Conservation (phyloP, 1,284 basidiomycete species). For the Mycena citricolor region DNA sequence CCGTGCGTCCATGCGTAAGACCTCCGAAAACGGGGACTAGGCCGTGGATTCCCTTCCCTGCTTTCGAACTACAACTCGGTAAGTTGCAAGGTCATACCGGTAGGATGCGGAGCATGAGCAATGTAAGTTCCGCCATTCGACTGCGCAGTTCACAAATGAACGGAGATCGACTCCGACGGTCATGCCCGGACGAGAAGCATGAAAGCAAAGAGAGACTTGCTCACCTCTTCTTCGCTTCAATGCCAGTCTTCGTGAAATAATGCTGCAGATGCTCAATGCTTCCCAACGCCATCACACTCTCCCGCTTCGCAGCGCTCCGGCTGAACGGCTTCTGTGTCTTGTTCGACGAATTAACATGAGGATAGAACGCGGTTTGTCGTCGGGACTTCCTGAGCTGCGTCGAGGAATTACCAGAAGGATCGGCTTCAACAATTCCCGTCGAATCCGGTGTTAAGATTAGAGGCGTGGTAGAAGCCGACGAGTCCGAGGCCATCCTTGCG, state of each 20-base stretch:
- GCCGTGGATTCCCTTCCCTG: slow-evolving; percentile 55
- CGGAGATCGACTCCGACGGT: slow-evolving; percentile 6
- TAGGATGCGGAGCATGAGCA: no score
- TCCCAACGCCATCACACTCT: slow-evolving; percentile 83
- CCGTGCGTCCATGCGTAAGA: slow-evolving; percentile 42
- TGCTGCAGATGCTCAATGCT: slow-evolving; percentile 88
- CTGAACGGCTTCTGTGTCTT: slow-evolving; percentile 81
- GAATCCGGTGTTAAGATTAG: slow-evolving; percentile 51
- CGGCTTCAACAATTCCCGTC: slow-evolving; percentile 35
- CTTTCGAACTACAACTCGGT: slow-evolving; percentile 39
- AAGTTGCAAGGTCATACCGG: no score
- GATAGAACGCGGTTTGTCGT: slow-evolving; percentile 72
- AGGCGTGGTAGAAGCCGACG: slow-evolving; percentile 41
- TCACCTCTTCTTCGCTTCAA: slow-evolving; percentile 70
- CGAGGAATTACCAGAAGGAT: slow-evolving; percentile 12
- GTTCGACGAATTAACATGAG: slow-evolving; percentile 65
- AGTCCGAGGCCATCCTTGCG: slow-evolving; percentile 37
- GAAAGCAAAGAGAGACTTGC: slow-evolving; percentile 31
- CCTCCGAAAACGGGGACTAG: slow-evolving; percentile 76
- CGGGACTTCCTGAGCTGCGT: slow-evolving; percentile 44
- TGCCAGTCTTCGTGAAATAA: slow-evolving; percentile 83
- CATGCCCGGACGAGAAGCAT: slow-evolving; percentile 9
- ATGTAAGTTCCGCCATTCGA: no score
- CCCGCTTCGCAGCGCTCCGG: slow-evolving; percentile 80
- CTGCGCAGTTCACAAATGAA: no score